Evolutionary conservation across 2,329 filamentous ascomycete species (phyloP), one percentile per base, ranked within the genome.

Genomic region (Exophiala dermatitidis): DNA sequence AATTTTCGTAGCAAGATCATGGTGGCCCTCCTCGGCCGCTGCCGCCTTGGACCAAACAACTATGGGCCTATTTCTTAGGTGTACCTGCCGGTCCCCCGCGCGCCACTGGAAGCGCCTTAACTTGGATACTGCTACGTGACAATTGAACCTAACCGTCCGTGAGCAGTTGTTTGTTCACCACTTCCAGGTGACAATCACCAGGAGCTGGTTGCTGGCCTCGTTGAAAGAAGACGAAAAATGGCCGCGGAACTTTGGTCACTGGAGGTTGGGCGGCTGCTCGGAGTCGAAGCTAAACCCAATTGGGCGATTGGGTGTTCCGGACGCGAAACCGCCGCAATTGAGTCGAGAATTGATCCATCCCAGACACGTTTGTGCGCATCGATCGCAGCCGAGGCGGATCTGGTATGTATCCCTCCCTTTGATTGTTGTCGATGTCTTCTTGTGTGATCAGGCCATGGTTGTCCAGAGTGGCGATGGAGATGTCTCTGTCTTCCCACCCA

Each of bases 331-430:
- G 55, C 26, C 50, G 54, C 54, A 52, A 40, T 46, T 37, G 47
- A 50, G 48, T 45, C 36, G 33, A 54, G 46, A 48, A 44, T 53
- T 53, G 50, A 48, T 38, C 47, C 51, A 53, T 56, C 53, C 54
- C 48, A 54, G 46, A 59, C 57, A 54, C 50, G 45, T 53, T 52
- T 47, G 50, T 57, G 47, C 53, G 47, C 54, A 56, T 57, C 50
- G 42, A 47, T 36, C 53, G 38, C 47, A 54, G 45, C 52, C 52
- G 46, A 54, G 51, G 40, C 48, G 48, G 51, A 52, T 48, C 45
- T 53, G 54, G 57, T 59, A 59, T 59, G 57, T 57, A 51, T 52
- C 46, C 43, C 46, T 48, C 48, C 38, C 19, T 31, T 53, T 37
- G 36, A 32, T 45, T 29, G 8, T 32, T 46, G 7, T 30, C 19